Evolutionary conservation across 192 early-diverging fungal species (phyloP), one percentile per base, ranked within the genome.

Genomic region (Blastocladiella britannica): DNA sequence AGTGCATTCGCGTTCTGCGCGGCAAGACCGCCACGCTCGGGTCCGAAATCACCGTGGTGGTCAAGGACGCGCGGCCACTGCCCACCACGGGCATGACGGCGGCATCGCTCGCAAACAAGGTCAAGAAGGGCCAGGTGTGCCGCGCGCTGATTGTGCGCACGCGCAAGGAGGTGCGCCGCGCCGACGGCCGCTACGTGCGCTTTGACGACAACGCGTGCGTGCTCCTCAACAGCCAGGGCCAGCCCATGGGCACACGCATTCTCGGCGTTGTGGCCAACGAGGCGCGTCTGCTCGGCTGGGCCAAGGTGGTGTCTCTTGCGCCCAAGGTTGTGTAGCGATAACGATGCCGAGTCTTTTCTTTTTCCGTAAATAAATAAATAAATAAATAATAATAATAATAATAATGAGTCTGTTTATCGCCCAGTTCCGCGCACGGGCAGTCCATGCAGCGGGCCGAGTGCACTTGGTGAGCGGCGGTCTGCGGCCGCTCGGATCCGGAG

Each of bases 171-270:
- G 84, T 86, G 56, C 66, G 82, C 28, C 80, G 93, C 37, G 82
- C 84, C 20, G 93, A 97, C 60, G 93, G 93, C 55, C 82, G 84
- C 53, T 88, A 84, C 56, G 79, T 93, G 53, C 78, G 82, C 28
- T 97, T 97, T 62, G 93, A 97, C 61, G 93, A 97, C 66, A 97
- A 97, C 65, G 93, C 93, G 18, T 87, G 84, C 59, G 84, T 97
- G 59, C 77, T 97, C 62, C 75, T 97, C 58, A 93, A 89, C 70
- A 87, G 92, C 67, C 80, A 87, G 69, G 83, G 83, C 43, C 89
- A 93, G 65, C 93, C 93, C 51, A 71, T 97, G 29, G 93, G 91
- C 28, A 94, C 86, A 60, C 78, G 93, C 62, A 82, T 97, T 25
- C 65, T 95, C 31, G 93, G 93, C 28, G 82, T 87, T 18, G 83